Conservation (phyloP, 2,329 filamentous ascomycete genomes). For the Eutypa lata region DNA sequence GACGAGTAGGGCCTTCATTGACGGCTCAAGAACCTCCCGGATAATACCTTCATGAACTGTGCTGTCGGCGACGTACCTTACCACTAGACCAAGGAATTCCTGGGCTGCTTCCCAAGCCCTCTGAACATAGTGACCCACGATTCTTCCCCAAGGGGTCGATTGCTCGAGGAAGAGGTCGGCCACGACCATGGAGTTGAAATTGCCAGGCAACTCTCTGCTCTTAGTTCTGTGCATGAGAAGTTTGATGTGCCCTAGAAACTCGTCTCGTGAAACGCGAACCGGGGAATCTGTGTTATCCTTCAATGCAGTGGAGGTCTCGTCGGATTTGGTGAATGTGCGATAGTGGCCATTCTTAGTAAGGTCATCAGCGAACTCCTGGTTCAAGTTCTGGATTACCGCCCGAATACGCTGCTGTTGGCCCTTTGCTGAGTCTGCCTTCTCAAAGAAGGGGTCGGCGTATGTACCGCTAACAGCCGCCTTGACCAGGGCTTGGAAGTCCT, state of each 20-base stretch:
- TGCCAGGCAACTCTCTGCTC: conserved; percentile 58
- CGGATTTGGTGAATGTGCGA: conserved; percentile 27
- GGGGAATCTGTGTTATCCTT: neutral
- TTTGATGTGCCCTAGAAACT: conserved; percentile 38
- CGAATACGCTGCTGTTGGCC: conserved; percentile 46
- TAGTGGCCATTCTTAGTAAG: conserved; percentile 42
- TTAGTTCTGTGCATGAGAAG: conserved; percentile 37
- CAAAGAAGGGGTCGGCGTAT: conserved; percentile 52
- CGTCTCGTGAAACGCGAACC: conserved; percentile 24
- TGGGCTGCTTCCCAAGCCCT: conserved; percentile 42
- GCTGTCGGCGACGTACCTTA: conserved; percentile 36
- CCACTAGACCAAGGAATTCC: conserved; percentile 45
- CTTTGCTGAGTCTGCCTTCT: conserved; percentile 21
- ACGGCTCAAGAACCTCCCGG: conserved; percentile 35
- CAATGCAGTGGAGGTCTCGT: conserved; percentile 9
- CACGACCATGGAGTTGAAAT: conserved; percentile 58
- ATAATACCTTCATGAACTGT: conserved; percentile 36
- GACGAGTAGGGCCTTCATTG: conserved; percentile 33
- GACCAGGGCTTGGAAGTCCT: conserved; percentile 40
- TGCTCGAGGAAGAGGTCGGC: conserved; percentile 59
- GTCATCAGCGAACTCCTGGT: conserved; percentile 41
- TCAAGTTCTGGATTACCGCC: conserved; percentile 50
- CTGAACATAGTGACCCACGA: conserved; percentile 47
- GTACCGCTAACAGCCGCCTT: conserved; percentile 46
- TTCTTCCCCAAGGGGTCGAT: conserved; percentile 48